A percentile compares a stretch with the other conserved stretches of the same genome.
Conservation (phyloP, 352 stramenopile species). For the Globisporangium acanthophoron region DNA sequence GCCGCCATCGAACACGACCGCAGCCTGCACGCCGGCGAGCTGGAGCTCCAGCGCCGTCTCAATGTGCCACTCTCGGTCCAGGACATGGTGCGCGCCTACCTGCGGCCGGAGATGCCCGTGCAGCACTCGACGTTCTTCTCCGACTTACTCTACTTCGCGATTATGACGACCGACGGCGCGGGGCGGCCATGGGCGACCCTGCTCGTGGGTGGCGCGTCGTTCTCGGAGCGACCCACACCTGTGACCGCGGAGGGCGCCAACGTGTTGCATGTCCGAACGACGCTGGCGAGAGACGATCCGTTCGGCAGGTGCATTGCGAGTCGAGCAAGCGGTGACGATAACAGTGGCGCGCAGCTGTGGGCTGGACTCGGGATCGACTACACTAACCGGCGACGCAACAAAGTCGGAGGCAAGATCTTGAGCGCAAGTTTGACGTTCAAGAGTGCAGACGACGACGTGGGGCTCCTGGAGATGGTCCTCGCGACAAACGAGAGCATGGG, state of each 20-base stretch:
- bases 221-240: background rate
- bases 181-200: background rate
- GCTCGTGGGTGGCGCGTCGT: background rate
- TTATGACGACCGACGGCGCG: background rate
- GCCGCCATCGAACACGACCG: background rate
- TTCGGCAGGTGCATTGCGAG: background rate
- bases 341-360: background rate
- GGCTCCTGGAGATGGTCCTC: background rate
- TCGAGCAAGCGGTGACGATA: background rate
- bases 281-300: background rate
- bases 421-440: background rate
- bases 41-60: background rate
- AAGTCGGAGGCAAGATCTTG: background rate
- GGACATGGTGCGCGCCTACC: background rate
- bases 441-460: background rate
- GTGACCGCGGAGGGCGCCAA: background rate
- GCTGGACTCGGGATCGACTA: background rate
- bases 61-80: background rate
- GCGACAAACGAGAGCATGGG: background rate
- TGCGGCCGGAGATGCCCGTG: background rate
- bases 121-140: slow-evolving; percentile 1
- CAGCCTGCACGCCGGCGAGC: background rate
- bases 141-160: background rate
- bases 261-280: background rate
- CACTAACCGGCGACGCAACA: background rate